Percentiles rank a stretch among this genome's conserved stretches.
Evolutionary conservation across 176 grass and related monocot species (phyloP).

Genomic region (Aegilops tauschii): DNA sequence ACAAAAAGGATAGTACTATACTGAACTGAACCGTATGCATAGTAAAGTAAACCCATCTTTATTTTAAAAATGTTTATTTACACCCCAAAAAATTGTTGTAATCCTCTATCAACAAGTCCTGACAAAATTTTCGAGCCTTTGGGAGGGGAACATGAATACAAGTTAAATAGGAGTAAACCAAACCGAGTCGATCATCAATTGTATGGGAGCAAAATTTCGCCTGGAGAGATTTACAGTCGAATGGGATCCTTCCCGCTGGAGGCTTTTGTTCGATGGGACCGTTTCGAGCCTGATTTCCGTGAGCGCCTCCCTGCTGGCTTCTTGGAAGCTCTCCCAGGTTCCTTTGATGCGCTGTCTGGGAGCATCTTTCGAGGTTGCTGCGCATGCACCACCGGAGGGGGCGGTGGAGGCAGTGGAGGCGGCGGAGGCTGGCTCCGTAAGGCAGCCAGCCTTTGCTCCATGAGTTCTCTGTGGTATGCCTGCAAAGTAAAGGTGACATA

Average conservation of each 20-base stretch:
- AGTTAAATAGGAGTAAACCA: conserved; percentile 35
- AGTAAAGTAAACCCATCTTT: conserved; percentile 17
- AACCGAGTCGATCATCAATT: conserved; percentile 23
- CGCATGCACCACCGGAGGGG: conserved; percentile 16
- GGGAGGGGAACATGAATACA: conserved; percentile 22
- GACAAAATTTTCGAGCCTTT: conserved; percentile 48
- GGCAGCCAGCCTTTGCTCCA: conserved; percentile 55
- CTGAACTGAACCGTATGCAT: neutral
- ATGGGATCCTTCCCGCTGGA: conserved; percentile 34
- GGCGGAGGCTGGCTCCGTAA: conserved; percentile 43
- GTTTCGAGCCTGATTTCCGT: conserved; percentile 61
- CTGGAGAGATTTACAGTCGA: conserved; percentile 41
- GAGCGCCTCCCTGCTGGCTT: conserved; percentile 47
- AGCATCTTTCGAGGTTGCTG: conserved; percentile 41
- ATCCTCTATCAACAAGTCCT: conserved; percentile 56
- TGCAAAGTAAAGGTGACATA: conserved; percentile 31
- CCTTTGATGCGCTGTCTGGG: conserved; percentile 27
- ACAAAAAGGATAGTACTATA: neutral
- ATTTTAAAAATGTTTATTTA: conserved; percentile 53
- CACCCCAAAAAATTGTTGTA: conserved; percentile 42
- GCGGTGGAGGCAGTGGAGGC: conserved; percentile 17
- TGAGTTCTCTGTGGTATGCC: conserved; percentile 86
- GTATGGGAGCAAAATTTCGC: conserved; percentile 31
- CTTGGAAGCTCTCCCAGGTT: conserved; percentile 35
- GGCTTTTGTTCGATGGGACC: conserved; percentile 41